Conservation (phyloP, 768 basidiomycete genomes). For the Suillus tomentosus region DNA sequence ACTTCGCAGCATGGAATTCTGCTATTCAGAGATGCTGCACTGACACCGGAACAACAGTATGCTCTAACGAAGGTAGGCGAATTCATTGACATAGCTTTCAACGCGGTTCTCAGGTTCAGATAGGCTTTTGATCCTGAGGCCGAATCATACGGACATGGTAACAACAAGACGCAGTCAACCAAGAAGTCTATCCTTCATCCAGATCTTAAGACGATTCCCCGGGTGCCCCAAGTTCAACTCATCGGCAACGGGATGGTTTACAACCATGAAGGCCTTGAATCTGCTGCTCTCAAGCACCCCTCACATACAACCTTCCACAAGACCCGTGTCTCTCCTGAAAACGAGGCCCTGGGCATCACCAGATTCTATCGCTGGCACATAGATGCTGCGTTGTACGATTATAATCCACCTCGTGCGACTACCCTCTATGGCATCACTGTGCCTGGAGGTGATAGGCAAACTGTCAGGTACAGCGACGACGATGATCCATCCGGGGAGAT, state of each 20-base stretch:
- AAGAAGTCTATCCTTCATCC: slow-evolving; percentile 85
- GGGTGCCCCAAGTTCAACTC: slow-evolving; percentile 87
- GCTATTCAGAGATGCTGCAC: slow-evolving; percentile 67
- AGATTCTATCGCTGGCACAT: slow-evolving; percentile 94
- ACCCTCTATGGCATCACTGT: slow-evolving; percentile 80
- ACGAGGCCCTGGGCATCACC: slow-evolving; percentile 77
- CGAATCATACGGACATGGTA: slow-evolving; percentile 79
- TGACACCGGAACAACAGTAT: slow-evolving; percentile 85
- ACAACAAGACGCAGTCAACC: slow-evolving; percentile 78
- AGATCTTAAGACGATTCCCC: slow-evolving; percentile 88
- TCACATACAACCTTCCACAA: slow-evolving; percentile 89
- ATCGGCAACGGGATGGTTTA: slow-evolving; percentile 87
- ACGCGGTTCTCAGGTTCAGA: slow-evolving; percentile 11
- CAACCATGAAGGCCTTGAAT: slow-evolving; percentile 77
- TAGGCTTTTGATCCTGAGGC: slow-evolving; percentile 76
- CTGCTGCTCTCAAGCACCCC: slow-evolving; percentile 82
- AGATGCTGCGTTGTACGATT: slow-evolving; percentile 81
- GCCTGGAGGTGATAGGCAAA: slow-evolving; percentile 65
- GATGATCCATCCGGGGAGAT: slow-evolving; percentile 90
- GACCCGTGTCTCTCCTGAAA: slow-evolving; percentile 68
- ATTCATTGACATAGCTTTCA: slow-evolving; percentile 5
- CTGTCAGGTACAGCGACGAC: slow-evolving; percentile 50
- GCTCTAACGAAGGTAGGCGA: slow-evolving; percentile 73
- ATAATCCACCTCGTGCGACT: slow-evolving; percentile 80
- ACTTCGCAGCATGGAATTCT: slow-evolving; percentile 62